Base-by-base conservation (phyloP, 768 basidiomycete genomes). In the Dacryopinax spathularia region DNA sequence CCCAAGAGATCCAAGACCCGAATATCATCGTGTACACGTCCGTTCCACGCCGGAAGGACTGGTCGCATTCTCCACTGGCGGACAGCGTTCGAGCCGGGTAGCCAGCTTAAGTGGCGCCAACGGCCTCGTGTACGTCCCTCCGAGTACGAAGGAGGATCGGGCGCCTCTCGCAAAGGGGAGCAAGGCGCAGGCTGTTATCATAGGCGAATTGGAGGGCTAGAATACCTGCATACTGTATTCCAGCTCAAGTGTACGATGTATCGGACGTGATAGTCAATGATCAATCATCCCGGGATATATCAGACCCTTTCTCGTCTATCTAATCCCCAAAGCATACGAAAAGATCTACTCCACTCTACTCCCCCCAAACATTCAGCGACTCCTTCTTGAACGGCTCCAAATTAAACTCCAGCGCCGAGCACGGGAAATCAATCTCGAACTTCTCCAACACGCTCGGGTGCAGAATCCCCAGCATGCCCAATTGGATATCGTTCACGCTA, bases 391-490 rank as follows among this genome's bases (percentile, higher is more conserved):
- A 91, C n/a, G 89, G 89, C 74, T 97, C 94, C 44, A 97, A 79
- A 33, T 86, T 87, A 74, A 99, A 92, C 79, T 99, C 95, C 63
- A 99, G 76, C 6, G 87, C 87, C 34, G 94, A 97, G 76, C 94
- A 97, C 20, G 95, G 95, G 76, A 89, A 94, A 39, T 82, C 82
- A 66, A 98, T 87, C 74, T 98, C 94, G 74, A 95, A 99, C 71
- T 91, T 92, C 69, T 85, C 84, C 63, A 99, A 77, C 2, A 98
- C 96, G 5, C 77, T 82, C 9, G 96, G 96, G 74, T 99, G 95
- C 61, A 99, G 77, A 68, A 97, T 90, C 31, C 96, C 96, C 64
- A 99, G 77, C n/a, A 79, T 82, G 41, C 96, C 96, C 67, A 99
- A 88, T 66, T 81, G 79, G 33, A 85, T 71, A 74, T 98, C 96